These are phyloP conservation scores for Groenewaldozyma salmanticensis DNA, from an alignment of 805 yeast genomes.

Conservation along the genomic window DNA sequence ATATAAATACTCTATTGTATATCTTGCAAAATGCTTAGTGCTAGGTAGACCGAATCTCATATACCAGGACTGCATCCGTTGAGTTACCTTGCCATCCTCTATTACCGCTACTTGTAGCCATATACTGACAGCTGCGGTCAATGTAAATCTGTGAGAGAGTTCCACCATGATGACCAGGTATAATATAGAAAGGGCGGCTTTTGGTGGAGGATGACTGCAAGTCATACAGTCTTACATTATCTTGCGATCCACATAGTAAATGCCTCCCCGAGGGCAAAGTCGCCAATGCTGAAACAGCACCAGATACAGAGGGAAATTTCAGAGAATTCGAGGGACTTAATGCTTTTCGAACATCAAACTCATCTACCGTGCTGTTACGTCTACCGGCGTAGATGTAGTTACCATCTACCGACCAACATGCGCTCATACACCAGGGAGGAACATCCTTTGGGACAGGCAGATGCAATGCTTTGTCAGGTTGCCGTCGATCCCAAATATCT, in stretches of 20 bases:
- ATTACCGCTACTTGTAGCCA: conserved; percentile 88
- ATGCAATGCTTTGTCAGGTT: conserved; percentile 33
- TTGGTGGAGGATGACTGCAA: conserved; percentile 32
- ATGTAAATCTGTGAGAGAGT: conserved; percentile 64
- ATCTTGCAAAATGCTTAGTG: background rate
- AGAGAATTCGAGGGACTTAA: conserved; percentile 47
- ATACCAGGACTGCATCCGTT: conserved; percentile 72
- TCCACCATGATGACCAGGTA: conserved; percentile 97
- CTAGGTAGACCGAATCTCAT: conserved; percentile 42
- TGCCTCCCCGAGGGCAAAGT: conserved; percentile 76
- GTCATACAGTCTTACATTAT: conserved; percentile 83
- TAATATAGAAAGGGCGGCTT: conserved; percentile 66
- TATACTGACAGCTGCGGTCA: conserved; percentile 79
- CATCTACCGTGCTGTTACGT: conserved; percentile 77
- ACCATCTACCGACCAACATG: conserved; percentile 85
- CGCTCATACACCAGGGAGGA: conserved; percentile 87
- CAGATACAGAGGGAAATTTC: conserved; percentile 77
- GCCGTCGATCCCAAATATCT: conserved; percentile 74
- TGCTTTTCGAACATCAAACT: conserved; percentile 27
- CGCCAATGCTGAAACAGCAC: conserved; percentile 75
- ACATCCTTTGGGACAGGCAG: conserved; percentile 44
- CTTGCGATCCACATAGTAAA: conserved; percentile 79
- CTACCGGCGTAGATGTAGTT: conserved; percentile 74
- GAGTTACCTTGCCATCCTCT: conserved; percentile 88
- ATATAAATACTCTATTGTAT: no score